Conservation (phyloP, 108 stramenopile species). For the Cyclotella baltica region DNA sequence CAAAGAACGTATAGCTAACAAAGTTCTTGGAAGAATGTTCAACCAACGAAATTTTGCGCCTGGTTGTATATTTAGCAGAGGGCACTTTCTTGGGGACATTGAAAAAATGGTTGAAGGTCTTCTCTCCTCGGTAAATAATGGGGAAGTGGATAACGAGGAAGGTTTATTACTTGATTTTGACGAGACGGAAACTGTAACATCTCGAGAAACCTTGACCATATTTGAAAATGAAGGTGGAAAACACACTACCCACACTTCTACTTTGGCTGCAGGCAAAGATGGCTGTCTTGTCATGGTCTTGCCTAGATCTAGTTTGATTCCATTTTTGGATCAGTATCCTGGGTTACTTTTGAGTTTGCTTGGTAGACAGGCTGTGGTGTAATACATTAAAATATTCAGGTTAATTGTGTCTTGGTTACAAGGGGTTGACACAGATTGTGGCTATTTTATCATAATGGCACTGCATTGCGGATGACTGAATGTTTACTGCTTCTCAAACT, state of each 20-base stretch:
- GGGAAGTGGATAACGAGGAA: constrained; percentile 19
- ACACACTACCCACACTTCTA: constrained; percentile 75
- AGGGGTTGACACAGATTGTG: not conserved
- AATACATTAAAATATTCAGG: not conserved
- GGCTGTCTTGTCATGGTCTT: constrained; percentile 86
- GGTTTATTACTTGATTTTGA: constrained; percentile 52
- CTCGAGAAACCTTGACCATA: constrained; percentile 56
- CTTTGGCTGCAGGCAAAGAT: constrained; percentile 87
- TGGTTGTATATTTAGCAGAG: constrained; percentile 86
- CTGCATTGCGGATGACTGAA: too few species aligned
- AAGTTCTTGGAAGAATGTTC: constrained; percentile 80
- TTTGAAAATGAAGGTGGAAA: constrained; percentile 62
- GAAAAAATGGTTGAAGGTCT: constrained; percentile 87
- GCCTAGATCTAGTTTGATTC: constrained; percentile 72
- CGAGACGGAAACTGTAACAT: constrained; percentile 48
- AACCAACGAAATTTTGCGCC: constrained; percentile 80
- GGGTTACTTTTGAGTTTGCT: constrained; percentile 85
- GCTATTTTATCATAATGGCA: too few species aligned
- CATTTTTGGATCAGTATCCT: constrained; percentile 85
- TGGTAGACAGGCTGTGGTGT: constrained; percentile 89
- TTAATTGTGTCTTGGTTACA: not conserved
- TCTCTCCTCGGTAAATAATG: constrained; percentile 51
- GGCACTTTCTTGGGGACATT: constrained; percentile 88
- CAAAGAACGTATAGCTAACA: constrained; percentile 79
- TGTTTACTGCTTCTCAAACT: too few species aligned